phyloP scores from a whole-genome alignment of 2,329 filamentous ascomycete genomes.

The Coniochaeta sp. region DNA sequence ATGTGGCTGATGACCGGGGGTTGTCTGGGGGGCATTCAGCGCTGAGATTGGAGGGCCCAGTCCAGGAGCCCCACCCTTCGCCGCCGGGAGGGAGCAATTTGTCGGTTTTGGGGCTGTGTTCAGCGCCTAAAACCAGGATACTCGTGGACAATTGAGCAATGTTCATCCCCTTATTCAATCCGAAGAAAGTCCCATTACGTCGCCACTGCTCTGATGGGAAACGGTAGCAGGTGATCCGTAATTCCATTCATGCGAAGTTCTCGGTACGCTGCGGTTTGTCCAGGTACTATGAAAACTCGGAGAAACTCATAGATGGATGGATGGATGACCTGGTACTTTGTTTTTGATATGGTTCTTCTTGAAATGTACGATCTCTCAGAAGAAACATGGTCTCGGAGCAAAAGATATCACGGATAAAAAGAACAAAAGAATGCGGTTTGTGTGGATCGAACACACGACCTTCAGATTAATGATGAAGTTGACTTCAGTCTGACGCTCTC shows the following conservation, averaged over 20 bases:
- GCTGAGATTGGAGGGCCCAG: not conserved
- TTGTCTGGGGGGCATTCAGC: not conserved
- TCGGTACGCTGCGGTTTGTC: no score
- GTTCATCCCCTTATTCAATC: not conserved
- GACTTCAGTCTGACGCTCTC: constrained; percentile 16
- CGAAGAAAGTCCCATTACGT: not conserved
- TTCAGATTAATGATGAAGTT: constrained; percentile 13
- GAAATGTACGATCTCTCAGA: no score
- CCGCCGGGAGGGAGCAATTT: not conserved
- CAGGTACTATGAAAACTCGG: no score
- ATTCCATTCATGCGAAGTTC: not conserved
- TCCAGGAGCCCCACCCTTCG: not conserved
- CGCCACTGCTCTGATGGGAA: not conserved
- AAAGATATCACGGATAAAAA: not conserved
- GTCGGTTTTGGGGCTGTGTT: not conserved
- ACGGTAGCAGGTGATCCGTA: not conserved
- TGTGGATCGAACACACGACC: constrained; percentile 18
- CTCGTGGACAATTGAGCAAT: not conserved
- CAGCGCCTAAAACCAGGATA: not conserved
- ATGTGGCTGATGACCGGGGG: not conserved
- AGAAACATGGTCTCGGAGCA: not conserved
- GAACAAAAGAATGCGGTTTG: constrained; percentile 7
- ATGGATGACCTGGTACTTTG: no score
- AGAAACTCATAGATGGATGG: no score
- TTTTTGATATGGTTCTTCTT: no score